Base-by-base conservation (phyloP, 352 stramenopile species). In the Pseudoperonospora humuli region DNA sequence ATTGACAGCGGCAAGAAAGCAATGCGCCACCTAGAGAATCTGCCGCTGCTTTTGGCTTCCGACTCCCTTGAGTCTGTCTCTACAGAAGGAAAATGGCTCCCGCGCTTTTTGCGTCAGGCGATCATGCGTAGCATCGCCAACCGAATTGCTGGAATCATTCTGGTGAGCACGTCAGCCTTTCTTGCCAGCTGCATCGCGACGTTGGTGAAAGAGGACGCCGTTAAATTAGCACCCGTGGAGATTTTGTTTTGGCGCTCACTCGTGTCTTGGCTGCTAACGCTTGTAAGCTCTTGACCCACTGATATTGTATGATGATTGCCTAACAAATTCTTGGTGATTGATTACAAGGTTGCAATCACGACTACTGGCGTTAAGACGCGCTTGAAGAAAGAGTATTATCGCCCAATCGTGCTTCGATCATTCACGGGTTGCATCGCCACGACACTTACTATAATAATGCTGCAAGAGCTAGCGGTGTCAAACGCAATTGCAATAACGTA, bases 401-500 rank as follows among this genome's bases (percentile, higher is more conserved):
- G 38, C 6, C 42, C 61, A 15, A 56, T 86, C n/a, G 41, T 47
- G 5, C 45, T 66, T 36, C 66, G 70, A 36, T 73, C 64, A 45
- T 15, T 72, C 13, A 43, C 66, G 5, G 70, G 68, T n/a, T 82
- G 59, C 19, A 55, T 52, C 31, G 61, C 62, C 18, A 73, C 76
- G 61, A 54, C 57, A 4, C 35, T 86, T 11, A 46, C 52, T n/a
- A 68, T 84, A 21, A 66, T 78, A 54, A 63, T 71, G 15, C 70
- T 86, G 42, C 51, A 73, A 25, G 58, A 75, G 26, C 59, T 86
- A 50, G 61, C 73, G 25, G 53, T 84, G 7, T 74, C 71, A 9
- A 78, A 89, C 42, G 77, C 72, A 7, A 81, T 61, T 11, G 64
- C 72, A 21, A 65, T 89, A 21, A 65, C 81, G n/a, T 82, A 78